These are phyloP conservation scores for Mycena haematopus DNA, from an alignment of 768 basidiomycete species.

Conservation along the genomic window DNA sequence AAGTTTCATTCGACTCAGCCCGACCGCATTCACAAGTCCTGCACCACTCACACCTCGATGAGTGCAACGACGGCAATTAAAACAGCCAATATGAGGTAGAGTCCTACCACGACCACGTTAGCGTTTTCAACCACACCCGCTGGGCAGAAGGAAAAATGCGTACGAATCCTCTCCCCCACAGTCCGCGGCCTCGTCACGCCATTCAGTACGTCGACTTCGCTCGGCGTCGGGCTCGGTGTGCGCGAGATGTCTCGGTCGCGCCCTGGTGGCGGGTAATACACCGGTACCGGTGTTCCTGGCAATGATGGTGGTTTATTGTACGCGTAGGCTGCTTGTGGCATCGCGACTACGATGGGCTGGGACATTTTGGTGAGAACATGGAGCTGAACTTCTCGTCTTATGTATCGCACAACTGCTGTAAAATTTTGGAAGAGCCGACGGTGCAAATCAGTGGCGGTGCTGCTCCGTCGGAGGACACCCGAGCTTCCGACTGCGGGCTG, in stretches of 20 bases:
- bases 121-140: neutral
- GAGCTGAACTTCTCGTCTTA: too few species aligned
- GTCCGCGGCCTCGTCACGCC: neutral
- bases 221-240: slow-evolving; percentile 33
- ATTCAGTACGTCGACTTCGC: slow-evolving; percentile 27
- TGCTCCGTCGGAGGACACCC: neutral
- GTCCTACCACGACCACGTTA: slow-evolving; percentile 2
- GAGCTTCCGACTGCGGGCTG: too few species aligned
- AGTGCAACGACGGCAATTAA: slow-evolving; percentile 39
- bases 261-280: neutral
- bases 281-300: neutral
- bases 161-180: neutral
- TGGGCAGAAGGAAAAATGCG: neutral
- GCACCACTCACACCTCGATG: slow-evolving; percentile 31
- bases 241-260: slow-evolving; percentile 6
- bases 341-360: neutral
- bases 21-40: neutral
- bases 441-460: neutral
- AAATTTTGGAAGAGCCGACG: neutral
- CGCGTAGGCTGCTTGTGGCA: neutral
- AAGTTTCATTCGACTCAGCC: neutral
- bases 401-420: too few species aligned
- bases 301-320: neutral
- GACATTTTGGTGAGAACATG: neutral
- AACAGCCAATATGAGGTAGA: slow-evolving; percentile 29